A percentile compares a stretch with the other conserved stretches of the same genome.
Conservation (phyloP, 352 stramenopile genomes). For the Globisporangium viniferum region DNA sequence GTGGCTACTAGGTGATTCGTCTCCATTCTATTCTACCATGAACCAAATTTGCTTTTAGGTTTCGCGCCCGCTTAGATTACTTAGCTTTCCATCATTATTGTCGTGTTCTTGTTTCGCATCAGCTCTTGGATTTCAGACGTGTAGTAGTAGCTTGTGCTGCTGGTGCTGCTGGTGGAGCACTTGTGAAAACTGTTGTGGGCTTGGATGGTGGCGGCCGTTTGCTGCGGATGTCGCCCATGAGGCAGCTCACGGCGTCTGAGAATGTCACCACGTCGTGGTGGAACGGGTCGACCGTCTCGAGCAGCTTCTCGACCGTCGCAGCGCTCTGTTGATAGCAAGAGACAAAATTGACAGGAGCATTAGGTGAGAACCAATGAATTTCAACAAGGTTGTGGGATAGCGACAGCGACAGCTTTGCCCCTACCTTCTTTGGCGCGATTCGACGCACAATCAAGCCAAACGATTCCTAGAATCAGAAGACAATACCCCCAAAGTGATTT, state of each 20-base stretch:
- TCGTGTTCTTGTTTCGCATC: no score
- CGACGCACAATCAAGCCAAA: slow-evolving; percentile 32
- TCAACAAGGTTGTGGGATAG: not conserved
- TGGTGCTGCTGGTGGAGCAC: not conserved
- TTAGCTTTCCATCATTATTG: no score
- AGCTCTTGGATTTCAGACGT: not conserved
- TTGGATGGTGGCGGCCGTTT: slow-evolving; percentile 15
- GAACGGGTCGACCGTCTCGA: slow-evolving; percentile 60
- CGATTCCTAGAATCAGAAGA: slow-evolving; percentile 19
- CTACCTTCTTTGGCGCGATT: slow-evolving; percentile 32
- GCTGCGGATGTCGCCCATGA: slow-evolving; percentile 34
- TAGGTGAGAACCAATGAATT: not conserved
- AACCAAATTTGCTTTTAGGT: not conserved
- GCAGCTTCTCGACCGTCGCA: slow-evolving; percentile 33
- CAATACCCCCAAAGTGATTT: no score
- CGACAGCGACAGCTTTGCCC: not conserved
- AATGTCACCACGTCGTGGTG: slow-evolving; percentile 77
- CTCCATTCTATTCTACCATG: not conserved
- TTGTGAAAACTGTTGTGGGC: no score
- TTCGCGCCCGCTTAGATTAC: no score
- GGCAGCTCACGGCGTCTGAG: slow-evolving; percentile 45
- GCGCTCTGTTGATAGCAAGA: slow-evolving; percentile 15
- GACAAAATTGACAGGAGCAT: not conserved
- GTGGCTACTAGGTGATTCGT: slow-evolving; percentile 38
- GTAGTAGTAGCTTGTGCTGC: not conserved